Evolutionary conservation across 1,284 basidiomycete species (phyloP).

Genomic region (Ganoderma meredithae): DNA sequence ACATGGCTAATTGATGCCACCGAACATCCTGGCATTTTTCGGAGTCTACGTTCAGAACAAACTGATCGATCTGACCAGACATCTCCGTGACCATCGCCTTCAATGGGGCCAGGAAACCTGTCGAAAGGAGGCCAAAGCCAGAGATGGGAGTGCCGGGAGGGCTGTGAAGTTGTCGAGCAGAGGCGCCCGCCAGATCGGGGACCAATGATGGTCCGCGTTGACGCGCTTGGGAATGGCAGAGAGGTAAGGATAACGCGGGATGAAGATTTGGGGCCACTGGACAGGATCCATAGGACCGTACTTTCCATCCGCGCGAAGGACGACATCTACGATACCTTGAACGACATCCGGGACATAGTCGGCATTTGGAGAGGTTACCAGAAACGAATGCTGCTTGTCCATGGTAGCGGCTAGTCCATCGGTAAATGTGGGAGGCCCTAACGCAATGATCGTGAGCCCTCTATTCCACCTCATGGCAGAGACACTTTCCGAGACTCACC

Average conservation of each 20-base stretch:
- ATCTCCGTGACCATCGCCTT: neutral
- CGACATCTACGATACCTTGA: neutral
- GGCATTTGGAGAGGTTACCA: neutral
- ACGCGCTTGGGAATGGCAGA: neutral
- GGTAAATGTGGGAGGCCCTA: neutral
- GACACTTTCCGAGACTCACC: too few relatives aligned
- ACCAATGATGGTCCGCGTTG: too few relatives aligned
- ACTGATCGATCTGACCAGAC: neutral
- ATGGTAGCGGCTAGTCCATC: neutral
- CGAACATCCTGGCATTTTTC: neutral
- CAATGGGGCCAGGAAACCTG: neutral
- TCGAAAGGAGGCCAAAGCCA: neutral
- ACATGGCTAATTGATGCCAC: neutral
- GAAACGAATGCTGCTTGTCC: neutral
- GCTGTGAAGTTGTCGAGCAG: neutral
- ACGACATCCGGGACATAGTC: neutral
- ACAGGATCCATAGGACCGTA: constrained; percentile 16
- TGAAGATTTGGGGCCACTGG: constrained; percentile 17
- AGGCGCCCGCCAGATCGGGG: neutral
- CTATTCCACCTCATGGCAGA: too few relatives aligned
- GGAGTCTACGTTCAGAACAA: rapidly evolving
- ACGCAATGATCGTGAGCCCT: too few relatives aligned
- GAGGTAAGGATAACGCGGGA: neutral
- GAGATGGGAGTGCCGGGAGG: neutral
- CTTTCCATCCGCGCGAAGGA: neutral